These are phyloP conservation scores for Falciphora oryzae DNA, from an alignment of 2,329 filamentous ascomycete genomes.

Conservation along the genomic window DNA sequence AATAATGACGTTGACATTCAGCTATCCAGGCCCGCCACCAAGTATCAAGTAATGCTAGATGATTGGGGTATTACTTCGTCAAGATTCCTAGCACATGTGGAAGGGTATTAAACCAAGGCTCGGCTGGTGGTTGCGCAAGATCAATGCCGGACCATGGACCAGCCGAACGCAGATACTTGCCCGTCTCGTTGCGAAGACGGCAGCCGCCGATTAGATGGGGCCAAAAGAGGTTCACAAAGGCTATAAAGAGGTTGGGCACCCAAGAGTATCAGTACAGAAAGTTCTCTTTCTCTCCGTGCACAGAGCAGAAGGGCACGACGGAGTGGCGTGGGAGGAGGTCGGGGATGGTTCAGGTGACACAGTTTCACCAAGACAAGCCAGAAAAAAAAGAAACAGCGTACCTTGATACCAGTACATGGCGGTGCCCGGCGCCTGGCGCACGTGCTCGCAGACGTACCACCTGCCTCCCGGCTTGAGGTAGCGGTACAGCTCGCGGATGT, in stretches of 20 bases:
- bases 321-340: background rate
- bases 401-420: slow-evolving; percentile 44
- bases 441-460: slow-evolving; percentile 61
- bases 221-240: slow-evolving; percentile 46
- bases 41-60: no score
- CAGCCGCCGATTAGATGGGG: slow-evolving; percentile 46
- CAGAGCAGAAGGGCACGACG: background rate
- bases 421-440: slow-evolving; percentile 34
- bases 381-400: slow-evolving; percentile 27
- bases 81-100: slow-evolving; percentile 48
- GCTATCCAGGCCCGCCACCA: no score
- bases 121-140: slow-evolving; percentile 32
- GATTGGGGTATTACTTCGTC: slow-evolving; percentile 35
- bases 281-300: background rate
- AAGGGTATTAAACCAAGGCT: slow-evolving; percentile 36
- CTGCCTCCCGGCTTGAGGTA: slow-evolving; percentile 55
- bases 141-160: slow-evolving; percentile 47
- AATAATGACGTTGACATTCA: no score
- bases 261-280: background rate
- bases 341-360: no score
- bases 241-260: background rate
- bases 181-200: slow-evolving; percentile 43
- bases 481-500: slow-evolving; percentile 49
- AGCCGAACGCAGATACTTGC: slow-evolving; percentile 38
- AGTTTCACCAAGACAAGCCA: background rate